phyloP scores from a whole-genome alignment of 768 basidiomycete genomes.

The Boletus rufocinnamomeus region DNA sequence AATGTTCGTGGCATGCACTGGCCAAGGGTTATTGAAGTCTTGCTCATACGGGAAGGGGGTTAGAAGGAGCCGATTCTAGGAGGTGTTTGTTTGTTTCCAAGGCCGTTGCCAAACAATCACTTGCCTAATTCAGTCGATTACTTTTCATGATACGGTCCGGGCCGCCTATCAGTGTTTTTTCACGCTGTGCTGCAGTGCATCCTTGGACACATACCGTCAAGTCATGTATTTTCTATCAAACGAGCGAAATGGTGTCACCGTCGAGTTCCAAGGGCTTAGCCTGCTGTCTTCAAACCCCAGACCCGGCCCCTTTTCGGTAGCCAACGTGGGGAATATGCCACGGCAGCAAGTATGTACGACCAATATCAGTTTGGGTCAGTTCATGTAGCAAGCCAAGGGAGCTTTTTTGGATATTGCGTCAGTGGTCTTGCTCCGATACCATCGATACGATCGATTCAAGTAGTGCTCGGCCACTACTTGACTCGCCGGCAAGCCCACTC shows the following conservation, averaged over 20 bases:
- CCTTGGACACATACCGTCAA: not conserved
- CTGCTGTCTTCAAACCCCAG: not conserved
- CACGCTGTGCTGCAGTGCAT: not conserved
- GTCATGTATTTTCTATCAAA: not conserved
- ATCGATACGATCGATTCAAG: not conserved
- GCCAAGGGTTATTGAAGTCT: not conserved
- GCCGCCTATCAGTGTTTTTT: too few species aligned
- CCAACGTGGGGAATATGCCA: not conserved
- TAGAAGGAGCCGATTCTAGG: slow-evolving; percentile 12
- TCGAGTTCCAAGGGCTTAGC: too few species aligned
- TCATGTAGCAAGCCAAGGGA: not conserved
- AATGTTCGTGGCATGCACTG: slow-evolving; percentile 11
- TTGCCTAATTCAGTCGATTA: slow-evolving; percentile 1
- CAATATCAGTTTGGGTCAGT: not conserved
- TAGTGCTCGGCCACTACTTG: slow-evolving; percentile 1
- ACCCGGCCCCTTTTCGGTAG: too few species aligned
- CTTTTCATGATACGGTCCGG: too few species aligned
- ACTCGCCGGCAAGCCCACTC: slow-evolving; percentile 1
- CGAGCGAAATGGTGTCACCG: not conserved
- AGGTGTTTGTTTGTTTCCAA: slow-evolving; percentile 34
- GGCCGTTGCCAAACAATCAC: slow-evolving; percentile 31
- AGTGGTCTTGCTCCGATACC: not conserved
- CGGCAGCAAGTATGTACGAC: not conserved
- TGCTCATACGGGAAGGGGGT: slow-evolving; percentile 5
- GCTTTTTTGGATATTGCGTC: not conserved